Conservation (phyloP, 2,329 filamentous ascomycete genomes). For the Aspergillus thermomutatus region DNA sequence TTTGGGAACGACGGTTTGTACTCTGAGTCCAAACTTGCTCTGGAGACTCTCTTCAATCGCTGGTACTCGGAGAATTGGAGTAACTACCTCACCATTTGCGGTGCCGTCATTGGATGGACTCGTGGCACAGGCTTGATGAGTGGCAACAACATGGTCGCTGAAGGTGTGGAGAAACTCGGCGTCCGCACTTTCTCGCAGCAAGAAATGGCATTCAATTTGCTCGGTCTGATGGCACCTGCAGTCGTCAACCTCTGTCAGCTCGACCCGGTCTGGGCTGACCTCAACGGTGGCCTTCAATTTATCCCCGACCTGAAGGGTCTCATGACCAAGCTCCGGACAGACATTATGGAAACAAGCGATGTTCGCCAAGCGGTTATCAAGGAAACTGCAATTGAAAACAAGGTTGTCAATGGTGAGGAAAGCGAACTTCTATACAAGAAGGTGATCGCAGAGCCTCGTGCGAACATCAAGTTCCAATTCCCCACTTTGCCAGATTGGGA, state of each 20-base stretch:
- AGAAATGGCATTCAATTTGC: conserved; percentile 98
- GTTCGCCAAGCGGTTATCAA: conserved; percentile 90
- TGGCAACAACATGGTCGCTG: conserved; percentile 94
- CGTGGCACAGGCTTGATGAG: conserved; percentile 97
- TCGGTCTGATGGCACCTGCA: conserved; percentile 90
- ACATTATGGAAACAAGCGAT: conserved; percentile 92
- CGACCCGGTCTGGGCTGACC: conserved; percentile 93
- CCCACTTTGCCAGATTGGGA: conserved; percentile 89
- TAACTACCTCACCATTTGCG: conserved; percentile 96
- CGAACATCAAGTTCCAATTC: conserved; percentile 98
- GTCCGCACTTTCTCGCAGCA: conserved; percentile 98
- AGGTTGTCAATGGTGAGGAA: conserved; percentile 90
- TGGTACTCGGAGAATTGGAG: conserved; percentile 98
- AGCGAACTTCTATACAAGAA: conserved; percentile 94
- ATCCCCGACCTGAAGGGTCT: conserved; percentile 91
- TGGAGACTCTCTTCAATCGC: conserved; percentile 96
- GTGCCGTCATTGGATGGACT: conserved; percentile 98
- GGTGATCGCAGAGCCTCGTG: conserved; percentile 86
- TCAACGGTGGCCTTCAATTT: conserved; percentile 97
- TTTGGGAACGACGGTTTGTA: conserved; percentile 98
- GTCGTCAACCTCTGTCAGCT: conserved; percentile 94
- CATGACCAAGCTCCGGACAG: conserved; percentile 89
- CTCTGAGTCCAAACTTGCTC: conserved; percentile 93
- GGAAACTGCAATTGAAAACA: conserved; percentile 94
- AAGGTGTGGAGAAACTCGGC: conserved; percentile 93